Percentiles rank a stretch among this genome's conserved stretches.
Evolutionary conservation across 2,329 filamentous ascomycete species (phyloP).

Genomic region (Blastomyces emzantsi): DNA sequence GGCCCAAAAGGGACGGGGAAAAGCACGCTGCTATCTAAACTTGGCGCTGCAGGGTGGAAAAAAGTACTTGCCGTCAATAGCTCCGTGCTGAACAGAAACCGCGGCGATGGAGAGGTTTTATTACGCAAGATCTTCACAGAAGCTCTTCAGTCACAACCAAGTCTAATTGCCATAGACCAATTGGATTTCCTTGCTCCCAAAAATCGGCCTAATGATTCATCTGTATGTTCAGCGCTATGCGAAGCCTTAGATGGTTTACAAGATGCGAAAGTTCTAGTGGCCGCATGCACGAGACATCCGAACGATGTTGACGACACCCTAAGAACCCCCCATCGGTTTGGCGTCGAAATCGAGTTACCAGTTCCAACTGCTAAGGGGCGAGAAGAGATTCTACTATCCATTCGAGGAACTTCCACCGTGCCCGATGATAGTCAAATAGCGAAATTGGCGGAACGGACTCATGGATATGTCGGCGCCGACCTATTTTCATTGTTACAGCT

Average conservation of each 20-base stretch:
- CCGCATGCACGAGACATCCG: conserved; percentile 65
- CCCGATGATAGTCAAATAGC: conserved; percentile 47
- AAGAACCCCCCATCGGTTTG: conserved; percentile 56
- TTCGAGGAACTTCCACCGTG: conserved; percentile 42
- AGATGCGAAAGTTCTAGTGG: conserved; percentile 55
- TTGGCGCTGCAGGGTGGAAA: conserved; percentile 62
- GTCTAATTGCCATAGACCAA: conserved; percentile 69
- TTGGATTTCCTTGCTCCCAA: conserved; percentile 61
- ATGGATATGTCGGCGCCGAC: conserved; percentile 78
- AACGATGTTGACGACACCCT: conserved; percentile 63
- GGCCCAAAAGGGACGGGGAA: conserved; percentile 82
- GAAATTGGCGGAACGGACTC: conserved; percentile 62
- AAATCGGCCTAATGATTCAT: conserved; percentile 39
- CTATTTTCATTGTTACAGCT: conserved; percentile 55
- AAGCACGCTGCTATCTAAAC: conserved; percentile 58
- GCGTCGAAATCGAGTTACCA: conserved; percentile 60
- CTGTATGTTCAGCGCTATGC: conserved; percentile 34
- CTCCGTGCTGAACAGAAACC: conserved; percentile 27
- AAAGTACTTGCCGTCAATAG: conserved; percentile 48
- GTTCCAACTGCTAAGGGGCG: conserved; percentile 65
- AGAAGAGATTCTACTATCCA: conserved; percentile 61
- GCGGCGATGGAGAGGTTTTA: conserved; percentile 41
- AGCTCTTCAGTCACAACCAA: conserved; percentile 60
- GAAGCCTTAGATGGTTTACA: conserved; percentile 31
- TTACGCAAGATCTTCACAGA: conserved; percentile 62